Conservation (phyloP, 31 red algal genomes). For the Asparagopsis taxiformis region DNA sequence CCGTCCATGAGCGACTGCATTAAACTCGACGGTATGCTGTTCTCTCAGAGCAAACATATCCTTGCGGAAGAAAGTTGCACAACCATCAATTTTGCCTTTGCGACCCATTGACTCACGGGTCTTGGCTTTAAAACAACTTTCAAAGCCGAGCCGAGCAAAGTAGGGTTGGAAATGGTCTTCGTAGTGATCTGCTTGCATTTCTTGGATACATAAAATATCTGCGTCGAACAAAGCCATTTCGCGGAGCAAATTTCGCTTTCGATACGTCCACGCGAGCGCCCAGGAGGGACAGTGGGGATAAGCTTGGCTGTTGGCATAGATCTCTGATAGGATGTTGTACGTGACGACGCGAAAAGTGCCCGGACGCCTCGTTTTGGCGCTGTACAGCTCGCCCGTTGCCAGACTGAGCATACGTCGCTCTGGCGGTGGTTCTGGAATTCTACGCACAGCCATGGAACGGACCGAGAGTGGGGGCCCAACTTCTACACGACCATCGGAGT, state of each 20-base stretch:
- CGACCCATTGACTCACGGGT: constrained; percentile 90
- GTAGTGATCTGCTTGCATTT: constrained; percentile 96
- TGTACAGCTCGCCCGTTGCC: constrained; percentile 48
- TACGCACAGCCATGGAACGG: constrained; percentile 56
- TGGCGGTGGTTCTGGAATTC: constrained; percentile 53
- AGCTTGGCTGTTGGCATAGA: constrained; percentile 75
- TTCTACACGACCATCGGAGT: constrained; percentile 60
- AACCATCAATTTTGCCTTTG: constrained; percentile 95
- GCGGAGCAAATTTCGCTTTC: constrained; percentile 80
- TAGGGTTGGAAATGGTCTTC: constrained; percentile 92
- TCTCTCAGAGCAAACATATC: constrained; percentile 73
- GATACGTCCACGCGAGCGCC: constrained; percentile 95
- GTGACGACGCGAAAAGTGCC: constrained; percentile 74
- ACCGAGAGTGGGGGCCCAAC: constrained; percentile 63
- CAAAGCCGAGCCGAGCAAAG: constrained; percentile 74
- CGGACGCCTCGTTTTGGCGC: constrained; percentile 43
- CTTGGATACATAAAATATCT: constrained; percentile 95
- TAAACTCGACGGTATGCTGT: constrained; percentile 79
- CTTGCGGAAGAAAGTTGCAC: constrained; percentile 91
- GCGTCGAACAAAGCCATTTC: constrained; percentile 76
- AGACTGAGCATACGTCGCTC: constrained; percentile 71
- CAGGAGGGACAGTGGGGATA: constrained; percentile 86
- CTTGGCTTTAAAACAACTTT: constrained; percentile 87
- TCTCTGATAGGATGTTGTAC: constrained; percentile 96
- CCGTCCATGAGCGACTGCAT: constrained; percentile 64